A percentile compares a stretch with the other conserved stretches of the same genome.
These are phyloP conservation scores for Leishmania lainsoni DNA, from an alignment of 208 protist genomes.

Conservation along the genomic window DNA sequence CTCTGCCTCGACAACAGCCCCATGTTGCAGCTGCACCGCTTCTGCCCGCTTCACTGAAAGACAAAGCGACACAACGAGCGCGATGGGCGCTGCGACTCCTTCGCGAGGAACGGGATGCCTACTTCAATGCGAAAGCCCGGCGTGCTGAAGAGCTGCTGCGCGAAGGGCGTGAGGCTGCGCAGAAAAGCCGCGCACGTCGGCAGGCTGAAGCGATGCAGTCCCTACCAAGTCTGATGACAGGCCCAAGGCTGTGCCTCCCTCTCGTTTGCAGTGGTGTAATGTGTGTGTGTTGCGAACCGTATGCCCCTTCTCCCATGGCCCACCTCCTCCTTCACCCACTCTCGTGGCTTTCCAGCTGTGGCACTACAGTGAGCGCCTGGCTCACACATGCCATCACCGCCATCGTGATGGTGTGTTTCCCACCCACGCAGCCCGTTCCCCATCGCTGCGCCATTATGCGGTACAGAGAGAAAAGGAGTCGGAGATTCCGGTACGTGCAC, in stretches of 20 bases:
- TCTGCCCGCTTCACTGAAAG: not conserved
- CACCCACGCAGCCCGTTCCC: not conserved
- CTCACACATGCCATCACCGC: not conserved
- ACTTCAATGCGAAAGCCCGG: slow-evolving; percentile 28
- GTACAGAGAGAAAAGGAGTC: not conserved
- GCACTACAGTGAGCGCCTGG: not conserved
- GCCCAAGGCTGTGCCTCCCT: not conserved
- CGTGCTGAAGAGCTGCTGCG: slow-evolving; percentile 28
- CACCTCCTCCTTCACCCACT: not conserved
- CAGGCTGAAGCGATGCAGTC: not conserved
- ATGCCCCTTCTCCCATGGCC: not conserved
- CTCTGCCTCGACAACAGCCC: not conserved
- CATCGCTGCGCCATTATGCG: not conserved
- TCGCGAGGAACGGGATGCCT: slow-evolving; percentile 25
- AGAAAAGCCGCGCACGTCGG: slow-evolving; percentile 11
- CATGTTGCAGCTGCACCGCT: not conserved
- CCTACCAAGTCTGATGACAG: not conserved
- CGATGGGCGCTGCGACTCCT: slow-evolving; percentile 19
- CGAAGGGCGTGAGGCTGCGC: slow-evolving; percentile 19
- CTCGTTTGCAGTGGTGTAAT: not conserved
- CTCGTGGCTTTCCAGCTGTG: not conserved
- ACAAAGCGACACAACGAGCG: slow-evolving; percentile 13
- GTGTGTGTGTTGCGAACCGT: not conserved
- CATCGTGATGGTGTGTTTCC: not conserved
- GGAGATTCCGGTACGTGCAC: not conserved